Conservation (phyloP, 2,329 filamentous ascomycete genomes). For the Cercospora janseana region DNA sequence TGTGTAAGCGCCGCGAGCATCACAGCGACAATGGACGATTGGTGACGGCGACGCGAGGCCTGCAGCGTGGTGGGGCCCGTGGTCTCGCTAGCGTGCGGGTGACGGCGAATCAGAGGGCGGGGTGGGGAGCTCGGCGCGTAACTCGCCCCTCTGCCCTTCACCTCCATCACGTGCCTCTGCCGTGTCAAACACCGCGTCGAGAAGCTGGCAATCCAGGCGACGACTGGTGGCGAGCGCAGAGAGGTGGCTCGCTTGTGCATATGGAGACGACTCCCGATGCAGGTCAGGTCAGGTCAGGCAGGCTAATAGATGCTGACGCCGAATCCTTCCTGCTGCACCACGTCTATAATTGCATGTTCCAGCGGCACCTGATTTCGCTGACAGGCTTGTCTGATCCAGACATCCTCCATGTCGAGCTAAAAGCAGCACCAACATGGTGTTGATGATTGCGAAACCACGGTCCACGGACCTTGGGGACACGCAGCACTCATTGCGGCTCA, state of each 20-base stretch:
- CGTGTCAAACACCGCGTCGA: too few species aligned
- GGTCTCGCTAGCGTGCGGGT: conserved; percentile 7
- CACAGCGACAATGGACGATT: conserved; percentile 20
- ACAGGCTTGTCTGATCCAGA: too few species aligned
- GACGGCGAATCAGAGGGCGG: conserved; percentile 1
- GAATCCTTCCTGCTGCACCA: conserved; percentile 3
- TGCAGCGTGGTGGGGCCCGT: too few species aligned
- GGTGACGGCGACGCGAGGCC: conserved; percentile 11
- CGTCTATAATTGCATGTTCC: too few species aligned
- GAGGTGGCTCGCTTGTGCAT: not conserved
- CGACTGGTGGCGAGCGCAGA: not conserved
- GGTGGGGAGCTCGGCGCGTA: too few species aligned
- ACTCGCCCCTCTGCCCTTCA: too few species aligned
- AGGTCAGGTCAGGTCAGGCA: not conserved
- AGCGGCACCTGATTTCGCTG: too few species aligned
- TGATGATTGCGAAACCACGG: not conserved
- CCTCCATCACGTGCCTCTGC: too few species aligned
- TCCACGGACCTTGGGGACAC: too few species aligned
- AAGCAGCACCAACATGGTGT: not conserved
- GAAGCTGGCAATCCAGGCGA: not conserved
- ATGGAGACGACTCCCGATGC: not conserved
- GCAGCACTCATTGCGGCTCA: too few species aligned
- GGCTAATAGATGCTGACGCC: conserved; percentile 8
- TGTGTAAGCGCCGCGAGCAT: conserved; percentile 19
- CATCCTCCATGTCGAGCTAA: too few species aligned